Percentiles rank a stretch among this genome's conserved stretches.
These are phyloP conservation scores for Paecilomyces sp. DNA, from an alignment of 2,329 filamentous ascomycete genomes.

Conservation along the genomic window DNA sequence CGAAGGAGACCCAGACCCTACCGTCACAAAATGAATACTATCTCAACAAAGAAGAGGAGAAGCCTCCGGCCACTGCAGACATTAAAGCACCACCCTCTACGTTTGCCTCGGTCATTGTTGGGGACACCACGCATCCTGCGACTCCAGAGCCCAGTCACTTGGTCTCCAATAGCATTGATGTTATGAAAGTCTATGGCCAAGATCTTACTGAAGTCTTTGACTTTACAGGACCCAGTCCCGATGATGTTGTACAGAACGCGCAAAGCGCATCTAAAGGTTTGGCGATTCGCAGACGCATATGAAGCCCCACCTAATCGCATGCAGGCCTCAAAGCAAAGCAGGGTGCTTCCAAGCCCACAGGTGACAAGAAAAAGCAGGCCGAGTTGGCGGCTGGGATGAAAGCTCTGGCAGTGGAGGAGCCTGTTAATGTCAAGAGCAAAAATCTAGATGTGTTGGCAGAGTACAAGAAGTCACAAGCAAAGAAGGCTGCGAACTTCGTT, in stretches of 20 bases:
- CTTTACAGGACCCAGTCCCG: conserved; percentile 82
- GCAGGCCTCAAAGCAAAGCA: conserved; percentile 40
- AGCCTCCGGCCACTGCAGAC: conserved; percentile 8
- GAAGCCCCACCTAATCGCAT: conserved; percentile 31
- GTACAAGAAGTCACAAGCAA: conserved; percentile 65
- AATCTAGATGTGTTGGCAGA: conserved; percentile 80
- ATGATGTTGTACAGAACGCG: conserved; percentile 80
- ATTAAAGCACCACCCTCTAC: conserved; percentile 43
- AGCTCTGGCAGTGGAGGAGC: conserved; percentile 43
- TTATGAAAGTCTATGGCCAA: conserved; percentile 31
- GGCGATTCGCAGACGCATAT: conserved; percentile 37
- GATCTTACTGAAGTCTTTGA: conserved; percentile 41
- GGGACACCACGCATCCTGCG: conserved; percentile 16
- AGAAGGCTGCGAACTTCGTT: conserved; percentile 82
- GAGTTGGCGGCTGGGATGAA: conserved; percentile 43
- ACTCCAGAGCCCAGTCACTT: conserved; percentile 27
- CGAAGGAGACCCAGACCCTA: conserved; percentile 1
- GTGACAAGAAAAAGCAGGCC: conserved; percentile 34
- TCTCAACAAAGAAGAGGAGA: conserved; percentile 5
- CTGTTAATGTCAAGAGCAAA: conserved; percentile 57
- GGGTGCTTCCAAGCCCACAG: conserved; percentile 29
- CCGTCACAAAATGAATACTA: conserved; percentile 3
- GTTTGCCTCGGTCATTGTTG: conserved; percentile 43
- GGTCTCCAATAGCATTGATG: conserved; percentile 22
- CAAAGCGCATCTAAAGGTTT: conserved; percentile 74